These are phyloP conservation scores for Melanogaster broomeanus DNA, from an alignment of 768 basidiomycete species.

Conservation along the genomic window DNA sequence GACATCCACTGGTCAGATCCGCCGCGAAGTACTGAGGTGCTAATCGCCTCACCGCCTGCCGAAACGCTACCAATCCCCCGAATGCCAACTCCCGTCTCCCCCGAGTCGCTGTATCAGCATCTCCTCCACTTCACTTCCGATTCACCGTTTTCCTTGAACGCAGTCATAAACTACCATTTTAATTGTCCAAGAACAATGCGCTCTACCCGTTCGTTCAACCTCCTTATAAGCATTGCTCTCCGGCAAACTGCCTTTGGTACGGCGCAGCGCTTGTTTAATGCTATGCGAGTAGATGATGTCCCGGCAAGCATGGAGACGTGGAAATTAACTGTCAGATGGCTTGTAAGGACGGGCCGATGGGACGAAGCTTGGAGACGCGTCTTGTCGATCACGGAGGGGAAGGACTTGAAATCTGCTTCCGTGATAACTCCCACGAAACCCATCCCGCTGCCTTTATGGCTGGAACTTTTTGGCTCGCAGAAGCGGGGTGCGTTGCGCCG, in stretches of 20 bases:
- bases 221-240: slow-evolving; percentile 49
- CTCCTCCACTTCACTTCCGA: slow-evolving; percentile 25
- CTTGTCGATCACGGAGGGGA: slow-evolving; percentile 19
- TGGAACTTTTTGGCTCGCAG: slow-evolving; percentile 56
- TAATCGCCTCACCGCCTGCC: slow-evolving; percentile 2
- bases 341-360: slow-evolving; percentile 60
- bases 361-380: slow-evolving; percentile 54
- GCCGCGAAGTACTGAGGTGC: slow-evolving; percentile 1
- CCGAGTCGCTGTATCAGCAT: slow-evolving; percentile 36
- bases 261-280: slow-evolving; percentile 44
- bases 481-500: slow-evolving; percentile 37
- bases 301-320: slow-evolving; percentile 53
- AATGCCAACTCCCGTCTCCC: slow-evolving; percentile 33
- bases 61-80: slow-evolving; percentile 2
- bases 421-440: not conserved
- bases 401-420: slow-evolving; percentile 8
- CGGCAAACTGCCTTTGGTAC: slow-evolving; percentile 50
- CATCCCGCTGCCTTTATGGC: slow-evolving; percentile 54
- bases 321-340: slow-evolving; percentile 56
- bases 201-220: slow-evolving; percentile 45
- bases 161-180: slow-evolving; percentile 27
- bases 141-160: slow-evolving; percentile 13
- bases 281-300: slow-evolving; percentile 48
- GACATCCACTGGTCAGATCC: slow-evolving; percentile 6
- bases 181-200: slow-evolving; percentile 29